Evolutionary conservation across 2,329 filamentous ascomycete species (phyloP), one percentile per base, ranked within the genome.

Genomic region (Exophiala aquamarina): DNA sequence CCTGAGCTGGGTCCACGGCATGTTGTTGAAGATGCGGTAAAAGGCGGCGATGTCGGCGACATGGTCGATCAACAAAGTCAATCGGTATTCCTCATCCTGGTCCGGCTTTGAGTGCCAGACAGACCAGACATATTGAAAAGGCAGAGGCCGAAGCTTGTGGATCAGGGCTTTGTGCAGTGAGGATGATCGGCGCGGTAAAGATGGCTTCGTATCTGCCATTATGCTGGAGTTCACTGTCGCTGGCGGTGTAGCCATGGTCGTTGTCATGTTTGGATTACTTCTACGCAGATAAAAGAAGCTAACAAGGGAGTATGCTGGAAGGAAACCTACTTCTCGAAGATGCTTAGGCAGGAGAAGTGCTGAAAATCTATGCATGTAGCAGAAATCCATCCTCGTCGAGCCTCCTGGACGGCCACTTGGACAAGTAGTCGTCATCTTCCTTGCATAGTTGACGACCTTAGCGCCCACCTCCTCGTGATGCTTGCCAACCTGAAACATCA

Each of bases 11-110:
- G 84, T 79, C 61, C 89, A 83, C 13, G 86, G 86, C 31, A 84
- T 87, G 68, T 90, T 89, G 71, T 91, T 90, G 72, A 83, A 82
- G 70, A 89, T 86, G 52, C 85, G 80, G 82, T 87, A 90, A 67
- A 91, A 91, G 65, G 64, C 66, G 4, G 63, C 69, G 43, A 71
- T 69, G 52, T 71, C 70, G 23, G 66, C 58, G 36, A 73, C 65
- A 31, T 69, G 62, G 44, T 67, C 67, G 46, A 70, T 63, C 5
- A 72, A 58, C 19, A 67, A 51, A 20, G 65, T 71, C 21, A 71
- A 58, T 35, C 61, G 57, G 33, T 66, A 61, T 14, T 63, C 19
- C 19, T 49, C 38, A 14, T 31, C 13, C 7, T 15, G 19, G 15
- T 38, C 59, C 13, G 63, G 59, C 50, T 70, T 72, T 56, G 73